Conservation (phyloP, 2,329 filamentous ascomycete species). For the Fusarium illudens region DNA sequence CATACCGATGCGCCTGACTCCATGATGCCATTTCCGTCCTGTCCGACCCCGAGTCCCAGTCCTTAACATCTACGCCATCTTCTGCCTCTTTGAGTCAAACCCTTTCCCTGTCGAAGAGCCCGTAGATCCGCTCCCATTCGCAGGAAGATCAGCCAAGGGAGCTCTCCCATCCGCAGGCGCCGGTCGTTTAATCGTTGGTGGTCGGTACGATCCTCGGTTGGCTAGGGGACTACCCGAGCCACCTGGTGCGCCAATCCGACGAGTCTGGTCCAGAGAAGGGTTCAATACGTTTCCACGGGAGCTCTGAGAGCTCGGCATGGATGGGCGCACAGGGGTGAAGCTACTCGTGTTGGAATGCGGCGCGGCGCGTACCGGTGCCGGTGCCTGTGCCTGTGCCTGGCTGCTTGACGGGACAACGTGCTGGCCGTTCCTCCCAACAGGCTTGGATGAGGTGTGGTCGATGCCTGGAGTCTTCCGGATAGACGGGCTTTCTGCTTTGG, state of each 20-base stretch:
- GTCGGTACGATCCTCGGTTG: constrained; percentile 67
- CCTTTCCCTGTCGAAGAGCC: constrained; percentile 38
- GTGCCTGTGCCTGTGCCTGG: constrained; percentile 39
- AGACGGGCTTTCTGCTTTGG: constrained; percentile 80
- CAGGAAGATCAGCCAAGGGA: constrained; percentile 61
- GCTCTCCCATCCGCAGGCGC: constrained; percentile 50
- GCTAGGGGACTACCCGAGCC: constrained; percentile 63
- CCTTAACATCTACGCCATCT: constrained; percentile 46
- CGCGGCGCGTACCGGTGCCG: constrained; percentile 31
- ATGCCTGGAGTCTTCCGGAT: constrained; percentile 89
- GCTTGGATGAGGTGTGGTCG: constrained; percentile 80
- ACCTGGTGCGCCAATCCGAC: constrained; percentile 68
- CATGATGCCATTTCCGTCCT: constrained; percentile 6
- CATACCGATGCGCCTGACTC: constrained; percentile 29
- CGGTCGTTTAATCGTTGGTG: constrained; percentile 66
- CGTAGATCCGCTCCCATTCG: constrained; percentile 49
- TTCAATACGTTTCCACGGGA: constrained; percentile 57
- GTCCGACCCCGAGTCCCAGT: neutral
- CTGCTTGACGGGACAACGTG: constrained; percentile 57
- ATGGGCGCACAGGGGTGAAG: constrained; percentile 46
- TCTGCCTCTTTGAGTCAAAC: constrained; percentile 63
- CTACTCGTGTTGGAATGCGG: constrained; percentile 36
- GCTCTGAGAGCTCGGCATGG: constrained; percentile 38
- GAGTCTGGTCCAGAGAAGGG: constrained; percentile 61
- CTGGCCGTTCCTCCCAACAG: constrained; percentile 67